A percentile compares a stretch with the other conserved stretches of the same genome.
Evolutionary conservation across 1,284 basidiomycete genomes (phyloP).

Genomic region (Phylloboletellus chloephorus): DNA sequence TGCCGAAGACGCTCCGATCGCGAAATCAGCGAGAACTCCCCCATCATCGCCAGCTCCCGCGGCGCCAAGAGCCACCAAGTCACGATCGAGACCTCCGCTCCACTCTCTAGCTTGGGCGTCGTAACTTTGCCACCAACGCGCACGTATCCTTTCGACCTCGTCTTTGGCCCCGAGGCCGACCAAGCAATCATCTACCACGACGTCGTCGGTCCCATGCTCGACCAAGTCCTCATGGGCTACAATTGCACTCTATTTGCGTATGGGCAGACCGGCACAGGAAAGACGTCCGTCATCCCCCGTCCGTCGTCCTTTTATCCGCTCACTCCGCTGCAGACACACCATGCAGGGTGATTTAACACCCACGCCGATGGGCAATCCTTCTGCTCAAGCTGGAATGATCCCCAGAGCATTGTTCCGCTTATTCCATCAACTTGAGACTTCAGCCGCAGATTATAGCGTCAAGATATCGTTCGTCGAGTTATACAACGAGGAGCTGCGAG

Average conservation of each 20-base stretch:
- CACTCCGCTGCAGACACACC: constrained; percentile 60
- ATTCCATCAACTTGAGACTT: constrained; percentile 82
- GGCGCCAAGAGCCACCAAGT: constrained; percentile 72
- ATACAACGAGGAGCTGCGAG: constrained; percentile 99
- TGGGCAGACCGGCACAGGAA: constrained; percentile 98
- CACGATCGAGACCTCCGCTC: constrained; percentile 71
- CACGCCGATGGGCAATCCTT: constrained; percentile 83
- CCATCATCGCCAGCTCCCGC: constrained; percentile 72
- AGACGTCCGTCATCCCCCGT: constrained; percentile 73
- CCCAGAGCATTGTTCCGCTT: constrained; percentile 93
- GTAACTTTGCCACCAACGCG: constrained; percentile 65
- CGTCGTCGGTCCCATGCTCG: constrained; percentile 88
- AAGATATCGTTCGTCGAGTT: constrained; percentile 94
- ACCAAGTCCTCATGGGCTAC: constrained; percentile 92
- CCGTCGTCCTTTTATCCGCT: constrained; percentile 6
- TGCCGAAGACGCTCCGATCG: constrained; percentile 78
- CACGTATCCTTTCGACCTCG: constrained; percentile 88
- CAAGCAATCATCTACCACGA: constrained; percentile 93
- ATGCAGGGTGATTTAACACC: constrained; percentile 90
- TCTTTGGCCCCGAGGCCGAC: constrained; percentile 96
- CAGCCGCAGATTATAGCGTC: constrained; percentile 82
- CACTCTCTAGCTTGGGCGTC: constrained; percentile 59
- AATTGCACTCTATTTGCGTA: constrained; percentile 99
- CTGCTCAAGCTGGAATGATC: constrained; percentile 91
- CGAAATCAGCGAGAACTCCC: constrained; percentile 77